Percentiles rank a stretch among this genome's conserved stretches.
These are phyloP conservation scores for Stipa capillata DNA, from an alignment of 176 grass and related monocot genomes.

Conservation along the genomic window DNA sequence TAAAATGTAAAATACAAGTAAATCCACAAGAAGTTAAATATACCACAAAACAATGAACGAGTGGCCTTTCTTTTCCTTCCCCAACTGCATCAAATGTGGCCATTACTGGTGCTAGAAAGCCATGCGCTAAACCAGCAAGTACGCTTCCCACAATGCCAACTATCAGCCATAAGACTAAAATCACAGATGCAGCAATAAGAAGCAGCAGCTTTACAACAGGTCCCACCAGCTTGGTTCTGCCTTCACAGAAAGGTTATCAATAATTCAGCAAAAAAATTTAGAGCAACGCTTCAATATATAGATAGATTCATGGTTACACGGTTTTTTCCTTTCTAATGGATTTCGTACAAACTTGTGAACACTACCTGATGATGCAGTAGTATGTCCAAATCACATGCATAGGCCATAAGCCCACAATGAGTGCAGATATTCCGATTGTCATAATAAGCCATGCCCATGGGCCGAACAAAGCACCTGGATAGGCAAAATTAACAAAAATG, in stretches of 20 bases:
- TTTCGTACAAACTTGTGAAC: constrained; percentile 4
- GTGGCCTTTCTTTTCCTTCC: constrained; percentile 64
- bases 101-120: constrained; percentile 69
- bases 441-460: constrained; percentile 75
- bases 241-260: constrained; percentile 47
- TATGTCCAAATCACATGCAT: constrained; percentile 80
- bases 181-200: constrained; percentile 33
- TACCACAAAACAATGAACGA: constrained; percentile 76
- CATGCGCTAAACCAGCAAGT: constrained; percentile 44
- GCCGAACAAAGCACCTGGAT: constrained; percentile 54
- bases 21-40: too few relatives aligned
- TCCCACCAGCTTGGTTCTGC: constrained; percentile 75
- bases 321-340: not conserved
- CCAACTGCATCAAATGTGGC: constrained; percentile 83
- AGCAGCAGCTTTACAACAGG: constrained; percentile 71
- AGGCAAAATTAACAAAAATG: not conserved
- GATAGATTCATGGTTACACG: not conserved
- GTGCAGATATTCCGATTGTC: constrained; percentile 60
- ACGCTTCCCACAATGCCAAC: constrained; percentile 48
- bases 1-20: not conserved
- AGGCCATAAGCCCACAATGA: constrained; percentile 82
- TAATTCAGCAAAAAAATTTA: not conserved
- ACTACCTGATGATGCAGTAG: constrained; percentile 85
- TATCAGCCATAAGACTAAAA: constrained; percentile 51
- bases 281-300: too few relatives aligned